A percentile compares a stretch with the other conserved stretches of the same genome.
Evolutionary conservation across 495 filamentous ascomycete species (phyloP).

Genomic region (Tuber melanosporum): DNA sequence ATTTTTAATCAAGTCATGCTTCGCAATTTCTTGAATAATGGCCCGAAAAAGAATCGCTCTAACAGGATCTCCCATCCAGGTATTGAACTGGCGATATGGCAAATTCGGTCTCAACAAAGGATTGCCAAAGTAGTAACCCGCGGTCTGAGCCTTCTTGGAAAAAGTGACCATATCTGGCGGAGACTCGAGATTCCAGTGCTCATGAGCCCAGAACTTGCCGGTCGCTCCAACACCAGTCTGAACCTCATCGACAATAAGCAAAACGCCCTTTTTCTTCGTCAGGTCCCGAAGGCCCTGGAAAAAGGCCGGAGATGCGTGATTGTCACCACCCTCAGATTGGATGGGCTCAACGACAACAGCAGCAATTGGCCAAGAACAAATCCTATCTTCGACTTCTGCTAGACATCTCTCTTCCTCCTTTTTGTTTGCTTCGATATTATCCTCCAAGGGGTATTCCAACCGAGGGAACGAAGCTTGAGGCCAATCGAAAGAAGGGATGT

Average conservation of each 20-base stretch:
- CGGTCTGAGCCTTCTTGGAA: constrained; percentile 97
- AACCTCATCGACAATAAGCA: constrained; percentile 97
- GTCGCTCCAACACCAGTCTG: constrained; percentile 95
- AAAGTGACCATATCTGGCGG: constrained; percentile 99
- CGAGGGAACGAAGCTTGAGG: constrained; percentile 87
- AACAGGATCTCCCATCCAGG: constrained; percentile 98
- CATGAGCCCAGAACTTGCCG: constrained; percentile 98
- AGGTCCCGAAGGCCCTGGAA: constrained; percentile 82
- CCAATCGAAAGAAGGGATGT: constrained; percentile 98
- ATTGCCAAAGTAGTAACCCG: constrained; percentile 93
- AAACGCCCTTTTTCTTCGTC: constrained; percentile 75
- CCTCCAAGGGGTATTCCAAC: constrained; percentile 85
- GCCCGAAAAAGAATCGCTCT: constrained; percentile 84
- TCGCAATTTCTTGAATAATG: constrained; percentile 84
- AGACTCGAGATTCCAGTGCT: constrained; percentile 80
- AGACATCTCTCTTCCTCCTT: constrained; percentile 78
- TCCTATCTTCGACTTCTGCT: constrained; percentile 78
- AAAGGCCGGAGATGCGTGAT: constrained; percentile 90
- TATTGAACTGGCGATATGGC: constrained; percentile 99
- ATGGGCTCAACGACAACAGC: constrained; percentile 92
- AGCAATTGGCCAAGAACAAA: constrained; percentile 71
- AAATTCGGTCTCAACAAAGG: constrained; percentile 85
- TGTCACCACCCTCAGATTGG: constrained; percentile 97
- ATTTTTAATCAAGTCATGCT: constrained; percentile 68
- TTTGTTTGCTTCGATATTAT: constrained; percentile 74